Evolutionary conservation across 2,329 filamentous ascomycete genomes (phyloP), one percentile per base, ranked within the genome.

Genomic region (Fusarium papillatum): DNA sequence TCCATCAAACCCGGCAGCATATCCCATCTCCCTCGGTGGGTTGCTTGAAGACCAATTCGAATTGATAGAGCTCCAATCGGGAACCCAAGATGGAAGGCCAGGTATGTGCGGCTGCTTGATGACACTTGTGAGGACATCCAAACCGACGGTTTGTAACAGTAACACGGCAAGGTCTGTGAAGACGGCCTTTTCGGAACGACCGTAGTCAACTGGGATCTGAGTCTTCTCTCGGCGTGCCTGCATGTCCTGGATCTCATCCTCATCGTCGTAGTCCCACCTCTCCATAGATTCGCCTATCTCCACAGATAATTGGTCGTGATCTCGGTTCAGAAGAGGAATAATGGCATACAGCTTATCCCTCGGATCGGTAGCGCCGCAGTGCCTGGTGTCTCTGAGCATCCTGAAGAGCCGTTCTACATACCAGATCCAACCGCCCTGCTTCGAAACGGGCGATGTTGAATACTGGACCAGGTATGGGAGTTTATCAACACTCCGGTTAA

Each of bases 311-410:
- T 43, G 34, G 17, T 62, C 36, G 9, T 62, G 38, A 16, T 62
- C 59, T 10, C 34, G 38, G 59, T 43, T 29, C 34, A 62, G 36
- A 17, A 62, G 34, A 10, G 59, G 59, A 14, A 62, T 39, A 16
- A 62, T 62, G 22, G 59, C 59, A 29, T 62, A 62, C 17, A 62
- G 24, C 59, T 62, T 62, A 39, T 62, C 59, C 36, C 59, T 62
- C 22, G 59, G 59, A 31, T 62, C 36, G 2, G 59, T 62, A 8
- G 59, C 59, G 17, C 59, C 59, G 24, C 59, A 62, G 36, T 62
- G 59, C 29, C 59, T 62, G n/a, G 59, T 62, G 59, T 39, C 59
- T 29, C 22, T 26, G 24, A 62, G 59, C 59, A 43, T 62, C 24
- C 10, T 39, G 11, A 41, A 11, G 36, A 62, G 59, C 14, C 34